phyloP scores from a whole-genome alignment of 768 basidiomycete species.

The Suillus subluteus region DNA sequence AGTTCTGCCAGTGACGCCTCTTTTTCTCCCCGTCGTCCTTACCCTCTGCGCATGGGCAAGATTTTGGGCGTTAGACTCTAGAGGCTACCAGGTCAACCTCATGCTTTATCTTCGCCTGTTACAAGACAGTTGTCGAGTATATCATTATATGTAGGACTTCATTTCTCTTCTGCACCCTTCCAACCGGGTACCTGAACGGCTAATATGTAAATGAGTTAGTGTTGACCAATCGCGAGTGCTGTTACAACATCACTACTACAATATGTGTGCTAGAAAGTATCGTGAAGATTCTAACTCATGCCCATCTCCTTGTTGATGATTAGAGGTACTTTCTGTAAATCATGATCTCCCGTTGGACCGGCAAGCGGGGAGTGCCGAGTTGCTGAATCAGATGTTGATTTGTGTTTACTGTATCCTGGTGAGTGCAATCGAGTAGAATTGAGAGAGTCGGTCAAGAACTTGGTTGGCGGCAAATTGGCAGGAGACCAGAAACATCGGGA shows the following conservation, averaged over 20 bases:
- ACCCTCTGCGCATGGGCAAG: background rate
- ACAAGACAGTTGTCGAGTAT: background rate
- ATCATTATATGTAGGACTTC: background rate
- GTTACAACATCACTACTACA: background rate
- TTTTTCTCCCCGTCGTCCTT: background rate
- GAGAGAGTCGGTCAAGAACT: conserved; percentile 4
- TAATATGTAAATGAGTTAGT: conserved; percentile 2
- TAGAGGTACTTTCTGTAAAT: background rate
- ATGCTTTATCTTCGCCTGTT: background rate
- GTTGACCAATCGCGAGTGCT: background rate
- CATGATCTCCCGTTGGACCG: background rate
- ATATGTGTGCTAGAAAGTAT: background rate
- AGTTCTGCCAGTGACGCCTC: background rate
- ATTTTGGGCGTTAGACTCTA: background rate
- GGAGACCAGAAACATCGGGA: conserved; percentile 3
- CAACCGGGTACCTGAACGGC: conserved; percentile 1
- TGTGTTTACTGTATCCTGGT: conserved; percentile 8
- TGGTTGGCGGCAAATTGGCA: conserved; percentile 5
- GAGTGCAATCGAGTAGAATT: background rate
- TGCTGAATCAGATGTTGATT: conserved; percentile 3
- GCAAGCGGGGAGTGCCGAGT: conserved; percentile 6
- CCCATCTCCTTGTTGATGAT: conserved; percentile 1
- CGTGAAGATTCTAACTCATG: background rate
- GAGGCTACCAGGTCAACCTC: background rate
- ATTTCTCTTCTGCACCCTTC: background rate